These are phyloP conservation scores for Fraxinus paxiana DNA, from an alignment of 305 asterid genomes.

Conservation along the genomic window DNA sequence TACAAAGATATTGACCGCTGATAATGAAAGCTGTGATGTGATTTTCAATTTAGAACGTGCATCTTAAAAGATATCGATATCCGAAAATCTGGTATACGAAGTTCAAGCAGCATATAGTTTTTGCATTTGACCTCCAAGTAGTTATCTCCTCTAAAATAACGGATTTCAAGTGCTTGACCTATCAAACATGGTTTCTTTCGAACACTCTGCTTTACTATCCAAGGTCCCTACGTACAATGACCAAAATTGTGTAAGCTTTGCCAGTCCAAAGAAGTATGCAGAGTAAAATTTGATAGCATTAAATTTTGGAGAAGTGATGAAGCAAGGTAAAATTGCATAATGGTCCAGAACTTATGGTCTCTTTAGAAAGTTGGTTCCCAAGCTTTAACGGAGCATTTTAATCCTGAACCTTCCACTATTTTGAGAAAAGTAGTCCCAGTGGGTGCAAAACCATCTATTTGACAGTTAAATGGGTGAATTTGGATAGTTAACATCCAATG, in stretches of 20 bases:
- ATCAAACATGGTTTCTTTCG: constrained; percentile 76
- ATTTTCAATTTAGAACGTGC: neutral
- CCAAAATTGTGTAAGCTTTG: neutral
- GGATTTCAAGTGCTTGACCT: constrained; percentile 66
- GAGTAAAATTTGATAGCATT: neutral
- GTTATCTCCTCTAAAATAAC: constrained; percentile 56
- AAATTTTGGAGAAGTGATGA: neutral
- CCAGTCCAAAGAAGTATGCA: neutral
- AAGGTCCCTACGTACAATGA: constrained; percentile 35
- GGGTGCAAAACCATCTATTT: neutral
- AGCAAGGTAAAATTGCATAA: neutral
- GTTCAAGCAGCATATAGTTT: neutral
- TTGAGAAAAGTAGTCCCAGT: neutral
- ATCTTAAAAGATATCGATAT: neutral
- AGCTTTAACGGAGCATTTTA: neutral
- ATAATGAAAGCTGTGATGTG: neutral
- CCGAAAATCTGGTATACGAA: neutral
- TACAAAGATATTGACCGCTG: neutral
- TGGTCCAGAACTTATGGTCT: neutral
- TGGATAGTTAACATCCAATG: neutral
- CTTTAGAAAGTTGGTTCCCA: neutral
- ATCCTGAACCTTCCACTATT: neutral
- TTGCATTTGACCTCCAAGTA: constrained; percentile 60
- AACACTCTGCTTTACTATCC: constrained; percentile 81
- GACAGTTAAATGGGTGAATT: neutral